phyloP scores from a whole-genome alignment of 176 grass and related monocot genomes.

The Oropetium thomaeum region DNA sequence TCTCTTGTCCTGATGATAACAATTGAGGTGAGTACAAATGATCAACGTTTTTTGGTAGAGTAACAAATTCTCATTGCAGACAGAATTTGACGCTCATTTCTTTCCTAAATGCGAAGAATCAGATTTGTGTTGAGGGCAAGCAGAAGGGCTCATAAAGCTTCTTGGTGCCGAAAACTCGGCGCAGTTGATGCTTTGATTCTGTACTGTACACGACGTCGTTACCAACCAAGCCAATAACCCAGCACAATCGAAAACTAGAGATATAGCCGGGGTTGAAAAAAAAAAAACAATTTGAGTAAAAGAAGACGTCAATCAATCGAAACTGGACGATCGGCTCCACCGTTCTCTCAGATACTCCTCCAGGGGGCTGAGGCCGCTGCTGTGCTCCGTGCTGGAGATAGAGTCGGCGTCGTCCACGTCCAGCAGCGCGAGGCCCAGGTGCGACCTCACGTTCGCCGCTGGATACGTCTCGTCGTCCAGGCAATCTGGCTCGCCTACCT shows the following conservation, averaged over 20 bases:
- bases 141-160: background rate
- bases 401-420: constrained; percentile 79
- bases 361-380: constrained; percentile 56
- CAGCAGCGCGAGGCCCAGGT: constrained; percentile 65
- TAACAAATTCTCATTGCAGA: background rate
- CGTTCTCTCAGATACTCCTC: constrained; percentile 80
- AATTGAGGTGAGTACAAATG: no score
- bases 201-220: constrained; percentile 35
- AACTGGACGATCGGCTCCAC: constrained; percentile 90
- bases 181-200: background rate
- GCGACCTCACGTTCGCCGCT: constrained; percentile 58
- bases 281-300: background rate
- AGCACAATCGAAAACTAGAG: background rate
- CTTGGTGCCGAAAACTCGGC: constrained; percentile 21
- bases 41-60: no score
- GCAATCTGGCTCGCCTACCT: constrained; percentile 41
- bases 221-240: background rate
- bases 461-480: constrained; percentile 83
- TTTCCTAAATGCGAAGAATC: background rate
- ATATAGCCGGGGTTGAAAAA: background rate
- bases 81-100: background rate
- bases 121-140: background rate
- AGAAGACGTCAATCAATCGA: constrained; percentile 42
- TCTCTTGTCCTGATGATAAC: no score
- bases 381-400: constrained; percentile 70